These are phyloP conservation scores for Beauveria sp. DNA, from an alignment of 2,329 filamentous ascomycete genomes.

Conservation along the genomic window DNA sequence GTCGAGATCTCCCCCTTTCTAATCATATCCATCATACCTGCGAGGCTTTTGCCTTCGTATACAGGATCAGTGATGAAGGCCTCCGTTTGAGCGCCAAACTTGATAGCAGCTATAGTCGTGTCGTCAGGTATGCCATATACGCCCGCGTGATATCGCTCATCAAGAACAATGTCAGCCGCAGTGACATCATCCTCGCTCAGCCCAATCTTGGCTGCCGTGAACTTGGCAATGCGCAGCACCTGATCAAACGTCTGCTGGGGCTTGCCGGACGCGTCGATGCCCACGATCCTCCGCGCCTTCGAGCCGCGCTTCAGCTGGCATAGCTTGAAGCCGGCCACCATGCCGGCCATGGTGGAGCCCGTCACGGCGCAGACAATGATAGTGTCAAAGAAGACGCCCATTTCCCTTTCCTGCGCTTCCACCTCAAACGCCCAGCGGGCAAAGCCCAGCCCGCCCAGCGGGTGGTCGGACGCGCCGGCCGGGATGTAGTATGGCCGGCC, in stretches of 20 bases:
- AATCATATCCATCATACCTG: constrained; percentile 63
- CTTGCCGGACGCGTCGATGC: constrained; percentile 48
- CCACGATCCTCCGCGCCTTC: constrained; percentile 48
- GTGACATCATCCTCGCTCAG: constrained; percentile 51
- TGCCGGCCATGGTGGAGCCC: constrained; percentile 62
- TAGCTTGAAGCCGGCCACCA: constrained; percentile 66
- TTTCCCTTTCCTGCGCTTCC: constrained; percentile 49
- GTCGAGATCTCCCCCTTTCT: constrained; percentile 51
- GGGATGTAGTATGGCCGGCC: constrained; percentile 65
- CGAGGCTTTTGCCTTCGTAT: constrained; percentile 69
- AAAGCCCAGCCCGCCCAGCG: constrained; percentile 62
- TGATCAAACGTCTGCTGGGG: constrained; percentile 52
- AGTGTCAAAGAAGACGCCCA: constrained; percentile 59
- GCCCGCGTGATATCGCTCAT: constrained; percentile 55
- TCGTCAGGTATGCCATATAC: constrained; percentile 61
- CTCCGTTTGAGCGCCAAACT: constrained; percentile 59
- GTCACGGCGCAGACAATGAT: constrained; percentile 64
- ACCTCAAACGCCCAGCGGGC: constrained; percentile 66
- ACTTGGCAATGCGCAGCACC: constrained; percentile 57
- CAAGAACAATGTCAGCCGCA: constrained; percentile 53
- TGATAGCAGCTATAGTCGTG: constrained; percentile 59
- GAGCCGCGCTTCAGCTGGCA: constrained; percentile 37
- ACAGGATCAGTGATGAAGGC: constrained; percentile 69
- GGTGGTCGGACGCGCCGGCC: constrained; percentile 63
- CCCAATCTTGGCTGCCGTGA: constrained; percentile 56